Conservation (phyloP, 495 filamentous ascomycete species). For the Pyronema omphalodes region DNA sequence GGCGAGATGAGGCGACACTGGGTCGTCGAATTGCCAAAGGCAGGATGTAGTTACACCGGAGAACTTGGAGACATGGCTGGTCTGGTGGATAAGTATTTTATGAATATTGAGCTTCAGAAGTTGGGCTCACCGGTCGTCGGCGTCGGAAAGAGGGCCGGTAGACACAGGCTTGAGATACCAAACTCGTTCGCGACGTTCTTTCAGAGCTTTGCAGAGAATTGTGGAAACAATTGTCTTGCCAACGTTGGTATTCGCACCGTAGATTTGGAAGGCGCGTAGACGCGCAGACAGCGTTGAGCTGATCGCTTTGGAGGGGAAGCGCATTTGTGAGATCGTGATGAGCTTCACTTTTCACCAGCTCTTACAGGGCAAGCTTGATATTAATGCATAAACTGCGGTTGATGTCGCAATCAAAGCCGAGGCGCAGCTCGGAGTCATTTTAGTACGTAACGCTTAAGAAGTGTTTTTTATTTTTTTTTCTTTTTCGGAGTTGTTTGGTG, state of each 20-base stretch:
- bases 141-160: slow-evolving; percentile 46
- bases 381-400: too few relatives aligned
- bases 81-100: neutral
- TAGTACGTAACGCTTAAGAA: too few relatives aligned
- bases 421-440: too few relatives aligned
- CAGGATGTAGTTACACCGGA: slow-evolving; percentile 37
- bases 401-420: too few relatives aligned
- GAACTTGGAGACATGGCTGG: slow-evolving; percentile 40
- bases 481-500: too few relatives aligned
- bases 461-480: too few relatives aligned
- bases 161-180: slow-evolving; percentile 61
- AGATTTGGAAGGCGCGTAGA: slow-evolving; percentile 48
- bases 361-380: too few relatives aligned
- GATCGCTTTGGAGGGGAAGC: slow-evolving; percentile 3
- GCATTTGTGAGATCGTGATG: neutral
- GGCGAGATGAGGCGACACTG: slow-evolving; percentile 58
- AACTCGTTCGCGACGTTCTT: slow-evolving; percentile 28
- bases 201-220: slow-evolving; percentile 43
- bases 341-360: neutral
- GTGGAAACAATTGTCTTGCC: slow-evolving; percentile 64
- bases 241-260: slow-evolving; percentile 63
- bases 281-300: slow-evolving; percentile 39
- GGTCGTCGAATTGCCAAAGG: slow-evolving; percentile 50
- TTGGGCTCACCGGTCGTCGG: slow-evolving; percentile 41
- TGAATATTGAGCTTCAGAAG: slow-evolving; percentile 7